phyloP scores from a whole-genome alignment of 495 filamentous ascomycete genomes.

The Penicillium ochrochloron region DNA sequence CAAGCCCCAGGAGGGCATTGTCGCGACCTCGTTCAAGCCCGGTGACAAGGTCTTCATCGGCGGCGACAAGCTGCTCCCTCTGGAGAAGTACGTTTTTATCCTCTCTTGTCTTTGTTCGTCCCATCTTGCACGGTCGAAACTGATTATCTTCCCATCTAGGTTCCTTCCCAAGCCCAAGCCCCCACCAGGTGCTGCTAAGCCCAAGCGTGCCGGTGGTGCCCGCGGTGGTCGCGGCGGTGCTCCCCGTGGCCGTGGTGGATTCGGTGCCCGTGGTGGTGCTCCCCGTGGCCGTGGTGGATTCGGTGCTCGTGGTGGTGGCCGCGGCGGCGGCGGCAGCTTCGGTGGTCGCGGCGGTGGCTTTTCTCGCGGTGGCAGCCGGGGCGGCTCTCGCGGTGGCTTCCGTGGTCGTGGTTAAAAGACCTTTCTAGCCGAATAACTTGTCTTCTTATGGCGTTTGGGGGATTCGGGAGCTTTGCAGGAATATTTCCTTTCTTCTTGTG shows the following conservation, averaged over 20 bases:
- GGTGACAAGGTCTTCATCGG: slow-evolving; percentile 98
- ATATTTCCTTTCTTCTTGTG: slow-evolving; percentile 49
- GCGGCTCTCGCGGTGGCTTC: slow-evolving; percentile 37
- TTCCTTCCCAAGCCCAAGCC: slow-evolving; percentile 96
- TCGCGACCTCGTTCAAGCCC: slow-evolving; percentile 88
- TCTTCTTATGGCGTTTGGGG: slow-evolving; percentile 57
- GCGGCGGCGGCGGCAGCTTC: slow-evolving; percentile 41
- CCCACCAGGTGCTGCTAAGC: slow-evolving; percentile 65
- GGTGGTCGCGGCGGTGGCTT: slow-evolving; percentile 49
- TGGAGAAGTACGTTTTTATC: slow-evolving; percentile 67
- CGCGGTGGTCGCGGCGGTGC: slow-evolving; percentile 53
- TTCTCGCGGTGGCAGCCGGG: slow-evolving; percentile 38
- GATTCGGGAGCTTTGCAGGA: slow-evolving; percentile 54
- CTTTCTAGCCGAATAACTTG: slow-evolving; percentile 41
- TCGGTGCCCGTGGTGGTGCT: slow-evolving; percentile 28
- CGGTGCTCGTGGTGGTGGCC: slow-evolving; percentile 48
- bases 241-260: slow-evolving; percentile 43
- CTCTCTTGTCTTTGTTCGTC: background rate
- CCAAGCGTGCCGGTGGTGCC: slow-evolving; percentile 62
- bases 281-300: slow-evolving; percentile 40
- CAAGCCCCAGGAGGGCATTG: slow-evolving; percentile 94
- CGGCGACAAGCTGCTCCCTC: slow-evolving; percentile 88
- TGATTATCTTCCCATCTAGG: slow-evolving; percentile 42
- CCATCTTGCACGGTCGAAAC: slow-evolving; percentile 8
- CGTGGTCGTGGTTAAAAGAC: slow-evolving; percentile 42